Evolutionary conservation across 2,329 filamentous ascomycete genomes (phyloP).

Genomic region (Diplodia scrobiculata): DNA sequence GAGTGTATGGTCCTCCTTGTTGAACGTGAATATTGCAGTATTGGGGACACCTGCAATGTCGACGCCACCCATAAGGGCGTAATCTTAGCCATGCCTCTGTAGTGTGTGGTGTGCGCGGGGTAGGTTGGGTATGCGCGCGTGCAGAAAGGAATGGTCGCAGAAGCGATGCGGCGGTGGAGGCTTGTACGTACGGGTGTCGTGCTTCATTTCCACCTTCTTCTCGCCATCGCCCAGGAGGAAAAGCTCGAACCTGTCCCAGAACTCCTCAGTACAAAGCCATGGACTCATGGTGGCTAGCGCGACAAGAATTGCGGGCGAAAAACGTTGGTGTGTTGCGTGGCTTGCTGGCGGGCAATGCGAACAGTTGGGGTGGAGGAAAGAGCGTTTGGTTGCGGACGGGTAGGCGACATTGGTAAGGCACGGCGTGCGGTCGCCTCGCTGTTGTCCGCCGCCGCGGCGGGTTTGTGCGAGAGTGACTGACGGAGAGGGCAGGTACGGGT

Average conservation of each 20-base stretch:
- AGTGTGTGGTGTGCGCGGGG: neutral
- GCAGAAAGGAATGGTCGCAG: neutral
- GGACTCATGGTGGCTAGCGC: slow-evolving; percentile 23
- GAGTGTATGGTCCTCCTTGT: slow-evolving; percentile 95
- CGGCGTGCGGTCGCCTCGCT: neutral
- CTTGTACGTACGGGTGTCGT: slow-evolving; percentile 74
- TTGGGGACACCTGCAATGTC: slow-evolving; percentile 74
- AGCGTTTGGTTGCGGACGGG: neutral
- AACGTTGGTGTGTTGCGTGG: neutral
- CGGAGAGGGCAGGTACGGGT: neutral
- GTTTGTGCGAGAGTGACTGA: neutral
- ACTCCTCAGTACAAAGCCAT: slow-evolving; percentile 29
- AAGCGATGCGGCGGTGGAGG: slow-evolving; percentile 31
- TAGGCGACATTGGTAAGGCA: neutral
- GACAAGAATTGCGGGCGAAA: slow-evolving; percentile 8
- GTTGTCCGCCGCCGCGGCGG: neutral
- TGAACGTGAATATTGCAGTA: slow-evolving; percentile 90
- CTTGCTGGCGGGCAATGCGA: neutral
- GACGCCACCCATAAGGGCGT: neutral
- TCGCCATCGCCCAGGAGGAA: slow-evolving; percentile 85
- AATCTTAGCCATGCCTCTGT: neutral
- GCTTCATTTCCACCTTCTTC: slow-evolving; percentile 87
- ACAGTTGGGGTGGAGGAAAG: neutral
- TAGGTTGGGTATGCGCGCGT: neutral
- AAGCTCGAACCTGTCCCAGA: slow-evolving; percentile 75